These are phyloP conservation scores for Pseudogymnoascus sp. DNA, from an alignment of 2,329 filamentous ascomycete genomes.

Conservation along the genomic window DNA sequence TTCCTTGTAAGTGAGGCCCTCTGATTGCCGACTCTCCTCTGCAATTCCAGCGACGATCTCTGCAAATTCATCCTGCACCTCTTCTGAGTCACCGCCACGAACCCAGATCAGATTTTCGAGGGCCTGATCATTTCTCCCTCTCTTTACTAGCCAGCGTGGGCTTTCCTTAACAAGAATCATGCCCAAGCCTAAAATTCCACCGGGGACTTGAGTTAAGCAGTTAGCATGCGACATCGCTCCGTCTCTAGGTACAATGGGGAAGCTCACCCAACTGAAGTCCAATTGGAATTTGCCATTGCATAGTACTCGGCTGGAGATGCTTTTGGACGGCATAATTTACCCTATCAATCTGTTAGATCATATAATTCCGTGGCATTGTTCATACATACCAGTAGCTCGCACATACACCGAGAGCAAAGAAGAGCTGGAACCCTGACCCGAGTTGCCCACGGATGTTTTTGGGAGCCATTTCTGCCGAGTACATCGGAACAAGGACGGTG, in stretches of 20 bases:
- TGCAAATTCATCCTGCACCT: slow-evolving; percentile 32
- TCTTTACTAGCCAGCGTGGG: slow-evolving; percentile 40
- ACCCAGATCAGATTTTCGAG: slow-evolving; percentile 42
- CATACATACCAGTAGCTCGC: slow-evolving; percentile 27
- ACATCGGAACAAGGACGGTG: slow-evolving; percentile 37
- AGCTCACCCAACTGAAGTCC: slow-evolving; percentile 28
- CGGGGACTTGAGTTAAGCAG: slow-evolving; percentile 29
- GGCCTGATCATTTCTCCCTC: slow-evolving; percentile 38
- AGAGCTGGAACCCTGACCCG: slow-evolving; percentile 31
- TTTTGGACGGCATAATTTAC: slow-evolving; percentile 39
- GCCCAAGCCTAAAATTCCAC: slow-evolving; percentile 38
- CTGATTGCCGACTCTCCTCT: slow-evolving; percentile 37
- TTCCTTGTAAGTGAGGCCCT: slow-evolving; percentile 40
- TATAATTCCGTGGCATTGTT: no score
- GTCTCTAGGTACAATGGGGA: neutral
- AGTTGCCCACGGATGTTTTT: slow-evolving; percentile 33
- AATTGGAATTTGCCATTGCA: slow-evolving; percentile 43
- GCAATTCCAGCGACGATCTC: slow-evolving; percentile 39
- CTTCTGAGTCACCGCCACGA: slow-evolving; percentile 36
- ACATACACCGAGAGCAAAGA: slow-evolving; percentile 32
- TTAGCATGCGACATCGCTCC: neutral
- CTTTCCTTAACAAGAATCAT: slow-evolving; percentile 43
- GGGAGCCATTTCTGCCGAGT: slow-evolving; percentile 36
- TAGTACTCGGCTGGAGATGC: slow-evolving; percentile 31
- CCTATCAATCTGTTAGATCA: slow-evolving; percentile 12